A percentile compares a stretch with the other conserved stretches of the same genome.
These are phyloP conservation scores for Huntiella bhutanensis DNA, from an alignment of 2,329 filamentous ascomycete genomes.

Conservation along the genomic window DNA sequence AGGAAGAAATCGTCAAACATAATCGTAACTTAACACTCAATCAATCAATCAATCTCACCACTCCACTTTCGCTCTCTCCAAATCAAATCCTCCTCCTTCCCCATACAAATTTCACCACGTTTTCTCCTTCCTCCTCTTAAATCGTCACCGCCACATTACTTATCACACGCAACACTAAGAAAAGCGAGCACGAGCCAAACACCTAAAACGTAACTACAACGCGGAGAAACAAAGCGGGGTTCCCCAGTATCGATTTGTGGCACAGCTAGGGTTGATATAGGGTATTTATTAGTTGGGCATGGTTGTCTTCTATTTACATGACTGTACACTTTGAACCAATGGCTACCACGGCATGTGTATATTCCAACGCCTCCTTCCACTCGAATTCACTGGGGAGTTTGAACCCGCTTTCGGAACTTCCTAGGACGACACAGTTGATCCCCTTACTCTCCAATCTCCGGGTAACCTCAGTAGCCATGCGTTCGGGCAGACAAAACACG, in stretches of 20 bases:
- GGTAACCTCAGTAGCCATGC: conserved; percentile 6
- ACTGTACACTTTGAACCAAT: conserved; percentile 9
- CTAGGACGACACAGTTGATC: conserved; percentile 6
- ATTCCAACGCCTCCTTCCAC: conserved; percentile 9
- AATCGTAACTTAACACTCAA: neutral
- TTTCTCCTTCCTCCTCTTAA: too few species aligned
- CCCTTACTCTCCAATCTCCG: conserved; percentile 3
- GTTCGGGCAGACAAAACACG: conserved; percentile 8
- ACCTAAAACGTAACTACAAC: too few species aligned
- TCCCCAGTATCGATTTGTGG: too few species aligned
- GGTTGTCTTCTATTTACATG: conserved; percentile 1
- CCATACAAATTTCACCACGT: too few species aligned
- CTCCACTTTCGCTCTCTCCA: neutral
- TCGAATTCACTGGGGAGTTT: conserved; percentile 5
- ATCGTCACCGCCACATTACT: too few species aligned
- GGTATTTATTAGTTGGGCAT: too few species aligned
- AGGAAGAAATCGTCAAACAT: neutral
- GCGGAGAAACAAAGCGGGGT: too few species aligned
- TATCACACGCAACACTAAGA: too few species aligned
- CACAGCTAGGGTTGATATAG: too few species aligned
- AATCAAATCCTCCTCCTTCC: too few species aligned
- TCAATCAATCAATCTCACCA: neutral
- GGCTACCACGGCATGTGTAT: conserved; percentile 9
- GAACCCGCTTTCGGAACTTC: conserved; percentile 8
- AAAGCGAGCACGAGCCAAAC: too few species aligned